Evolutionary conservation across 2,329 filamentous ascomycete species (phyloP).

Genomic region (Didymella pinodella): DNA sequence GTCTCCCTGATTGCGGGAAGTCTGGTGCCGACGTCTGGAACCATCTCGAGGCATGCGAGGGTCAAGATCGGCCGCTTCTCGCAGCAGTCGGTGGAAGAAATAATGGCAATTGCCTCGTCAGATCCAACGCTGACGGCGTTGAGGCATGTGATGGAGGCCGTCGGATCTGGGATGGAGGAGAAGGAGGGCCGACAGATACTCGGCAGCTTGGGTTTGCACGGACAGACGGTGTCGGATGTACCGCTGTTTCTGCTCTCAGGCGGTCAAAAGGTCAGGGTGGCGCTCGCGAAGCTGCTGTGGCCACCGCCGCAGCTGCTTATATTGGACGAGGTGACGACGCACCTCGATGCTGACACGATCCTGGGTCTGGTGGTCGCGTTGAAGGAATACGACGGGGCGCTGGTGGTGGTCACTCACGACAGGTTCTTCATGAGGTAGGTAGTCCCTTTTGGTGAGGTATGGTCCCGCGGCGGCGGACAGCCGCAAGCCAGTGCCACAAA

Average conservation of each 20-base stretch:
- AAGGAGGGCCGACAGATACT: slow-evolving; percentile 73
- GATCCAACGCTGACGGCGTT: slow-evolving; percentile 69
- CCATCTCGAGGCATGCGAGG: slow-evolving; percentile 71
- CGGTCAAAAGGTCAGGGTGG: slow-evolving; percentile 72
- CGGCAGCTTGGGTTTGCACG: slow-evolving; percentile 73
- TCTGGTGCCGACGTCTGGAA: slow-evolving; percentile 66
- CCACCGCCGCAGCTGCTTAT: slow-evolving; percentile 74
- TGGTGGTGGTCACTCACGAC: slow-evolving; percentile 82
- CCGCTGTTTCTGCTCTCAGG: slow-evolving; percentile 78
- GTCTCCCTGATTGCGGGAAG: slow-evolving; percentile 66
- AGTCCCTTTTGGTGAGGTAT: slow-evolving; percentile 33
- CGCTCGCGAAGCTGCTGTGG: slow-evolving; percentile 74
- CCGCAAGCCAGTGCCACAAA: slow-evolving; percentile 4
- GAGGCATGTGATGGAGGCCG: slow-evolving; percentile 64
- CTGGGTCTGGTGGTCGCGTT: slow-evolving; percentile 73
- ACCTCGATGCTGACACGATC: slow-evolving; percentile 84
- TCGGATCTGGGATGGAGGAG: slow-evolving; percentile 64
- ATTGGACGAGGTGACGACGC: slow-evolving; percentile 83
- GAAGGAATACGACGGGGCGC: slow-evolving; percentile 73
- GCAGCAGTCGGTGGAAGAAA: slow-evolving; percentile 76
- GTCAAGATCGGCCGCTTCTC: slow-evolving; percentile 79
- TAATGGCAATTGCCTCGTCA: slow-evolving; percentile 65
- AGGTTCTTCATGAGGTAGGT: slow-evolving; percentile 74
- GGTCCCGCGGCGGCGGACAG: background rate
- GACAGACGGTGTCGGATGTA: slow-evolving; percentile 75